Evolutionary conservation across 2,329 filamentous ascomycete genomes (phyloP).

Genomic region (Nothophoma quercina): DNA sequence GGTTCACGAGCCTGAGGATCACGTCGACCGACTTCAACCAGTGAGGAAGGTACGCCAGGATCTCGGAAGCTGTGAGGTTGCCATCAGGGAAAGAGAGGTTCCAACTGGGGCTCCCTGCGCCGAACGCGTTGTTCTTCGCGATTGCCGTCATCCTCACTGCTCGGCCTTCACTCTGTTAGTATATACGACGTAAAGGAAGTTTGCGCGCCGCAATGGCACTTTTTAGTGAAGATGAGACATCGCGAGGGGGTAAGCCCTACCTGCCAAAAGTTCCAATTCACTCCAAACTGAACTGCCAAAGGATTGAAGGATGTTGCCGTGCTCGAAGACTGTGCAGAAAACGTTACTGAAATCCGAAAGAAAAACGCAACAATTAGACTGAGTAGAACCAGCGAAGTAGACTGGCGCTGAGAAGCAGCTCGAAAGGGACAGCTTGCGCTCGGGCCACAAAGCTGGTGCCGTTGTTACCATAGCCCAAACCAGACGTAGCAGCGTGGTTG

Average conservation of each 20-base stretch:
- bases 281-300: neutral
- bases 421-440: slow-evolving; percentile 14
- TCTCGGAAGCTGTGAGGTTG: slow-evolving; percentile 37
- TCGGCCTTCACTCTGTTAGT: slow-evolving; percentile 2
- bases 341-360: neutral
- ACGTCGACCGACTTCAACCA: slow-evolving; percentile 38
- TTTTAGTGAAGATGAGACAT: neutral
- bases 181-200: neutral
- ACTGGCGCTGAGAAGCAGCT: slow-evolving; percentile 2
- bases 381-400: neutral
- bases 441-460: slow-evolving; percentile 11
- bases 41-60: slow-evolving; percentile 35
- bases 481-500: slow-evolving; percentile 8
- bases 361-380: neutral
- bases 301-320: neutral
- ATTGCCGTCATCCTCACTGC: slow-evolving; percentile 15
- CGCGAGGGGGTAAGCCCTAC: neutral
- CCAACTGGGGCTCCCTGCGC: slow-evolving; percentile 26
- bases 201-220: neutral
- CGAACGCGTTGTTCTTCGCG: slow-evolving; percentile 34
- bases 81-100: slow-evolving; percentile 32
- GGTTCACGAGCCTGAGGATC: slow-evolving; percentile 28
- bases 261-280: neutral
- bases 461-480: slow-evolving; percentile 13
- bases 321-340: neutral